Percentiles rank a stretch among this genome's conserved stretches.
phyloP scores from a whole-genome alignment of 176 grass and related monocot species.

The Canna indica region DNA sequence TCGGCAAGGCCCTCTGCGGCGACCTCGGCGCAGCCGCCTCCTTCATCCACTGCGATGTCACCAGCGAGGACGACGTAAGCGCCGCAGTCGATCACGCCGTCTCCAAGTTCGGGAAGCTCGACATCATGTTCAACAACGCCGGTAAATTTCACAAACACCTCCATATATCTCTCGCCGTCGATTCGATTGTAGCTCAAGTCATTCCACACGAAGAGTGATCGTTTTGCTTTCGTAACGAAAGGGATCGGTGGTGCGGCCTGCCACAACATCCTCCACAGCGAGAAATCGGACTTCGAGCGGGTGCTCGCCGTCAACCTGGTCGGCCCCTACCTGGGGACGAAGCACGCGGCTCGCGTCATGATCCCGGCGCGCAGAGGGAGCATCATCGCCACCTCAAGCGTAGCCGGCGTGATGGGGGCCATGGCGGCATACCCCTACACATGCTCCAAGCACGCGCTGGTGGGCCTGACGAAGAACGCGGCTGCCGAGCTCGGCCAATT shows the following conservation, averaged over 20 bases:
- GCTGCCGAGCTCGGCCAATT: constrained; percentile 25
- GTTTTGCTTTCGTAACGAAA: too few relatives aligned
- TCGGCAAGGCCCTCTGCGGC: constrained; percentile 10
- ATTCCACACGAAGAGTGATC: too few relatives aligned
- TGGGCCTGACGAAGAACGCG: constrained; percentile 27
- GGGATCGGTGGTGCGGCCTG: constrained; percentile 8
- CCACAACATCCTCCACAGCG: constrained; percentile 7
- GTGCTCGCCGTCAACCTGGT: constrained; percentile 22
- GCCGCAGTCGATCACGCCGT: constrained; percentile 21
- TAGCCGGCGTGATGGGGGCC: not conserved
- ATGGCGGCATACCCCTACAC: constrained; percentile 8
- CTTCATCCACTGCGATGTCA: constrained; percentile 30
- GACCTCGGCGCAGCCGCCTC: constrained; percentile 12
- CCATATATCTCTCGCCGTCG: not conserved
- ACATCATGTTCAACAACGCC: constrained; percentile 45
- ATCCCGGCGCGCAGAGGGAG: constrained; percentile 13
- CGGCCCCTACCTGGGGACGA: constrained; percentile 23
- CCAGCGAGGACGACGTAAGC: constrained; percentile 20
- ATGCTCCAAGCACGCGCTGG: constrained; percentile 24
- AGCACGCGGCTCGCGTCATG: constrained; percentile 34
- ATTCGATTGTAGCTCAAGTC: too few relatives aligned
- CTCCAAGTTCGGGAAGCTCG: constrained; percentile 24
- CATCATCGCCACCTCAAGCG: constrained; percentile 2
- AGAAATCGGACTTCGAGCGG: constrained; percentile 25
- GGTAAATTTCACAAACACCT: too few relatives aligned